Conservation (phyloP, 1,284 basidiomycete species). For the Pholiota adiposa region DNA sequence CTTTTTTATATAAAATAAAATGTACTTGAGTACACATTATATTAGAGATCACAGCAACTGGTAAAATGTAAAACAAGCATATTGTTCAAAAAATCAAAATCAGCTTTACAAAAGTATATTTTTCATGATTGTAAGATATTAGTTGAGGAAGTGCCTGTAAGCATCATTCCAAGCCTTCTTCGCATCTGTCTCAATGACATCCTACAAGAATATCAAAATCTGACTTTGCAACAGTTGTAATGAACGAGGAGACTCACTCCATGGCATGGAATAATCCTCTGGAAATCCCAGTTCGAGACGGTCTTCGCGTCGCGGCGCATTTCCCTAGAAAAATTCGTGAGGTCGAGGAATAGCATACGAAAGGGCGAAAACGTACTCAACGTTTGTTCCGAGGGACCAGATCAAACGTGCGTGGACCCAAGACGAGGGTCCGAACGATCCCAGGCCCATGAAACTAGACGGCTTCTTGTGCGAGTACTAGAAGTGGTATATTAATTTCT, state of each 20-base stretch:
- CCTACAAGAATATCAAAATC: slow-evolving; percentile 39
- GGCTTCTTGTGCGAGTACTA: slow-evolving; percentile 40
- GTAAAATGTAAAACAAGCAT: too few relatives aligned
- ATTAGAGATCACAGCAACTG: too few relatives aligned
- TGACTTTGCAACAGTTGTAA: too few relatives aligned
- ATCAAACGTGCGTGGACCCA: slow-evolving; percentile 62
- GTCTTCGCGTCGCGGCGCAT: slow-evolving; percentile 75
- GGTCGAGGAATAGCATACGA: neutral
- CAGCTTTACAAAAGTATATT: too few relatives aligned
- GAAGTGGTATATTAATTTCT: neutral
- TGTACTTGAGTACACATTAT: too few relatives aligned
- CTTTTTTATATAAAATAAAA: too few relatives aligned
- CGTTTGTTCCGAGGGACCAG: slow-evolving; percentile 57
- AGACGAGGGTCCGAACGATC: slow-evolving; percentile 59
- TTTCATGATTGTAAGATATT: neutral
- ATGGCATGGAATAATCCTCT: slow-evolving; percentile 91
- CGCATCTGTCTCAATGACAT: slow-evolving; percentile 80
- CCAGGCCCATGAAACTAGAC: slow-evolving; percentile 50
- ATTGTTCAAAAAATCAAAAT: too few relatives aligned
- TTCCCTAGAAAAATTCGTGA: slow-evolving; percentile 45
- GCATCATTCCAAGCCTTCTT: slow-evolving; percentile 69
- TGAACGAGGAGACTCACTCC: slow-evolving; percentile 55
- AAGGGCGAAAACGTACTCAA: slow-evolving; percentile 51
- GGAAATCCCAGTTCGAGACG: slow-evolving; percentile 85
- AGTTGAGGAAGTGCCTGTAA: slow-evolving; percentile 41